phyloP scores from a whole-genome alignment of 805 yeast species.

The Cyberlindnera saturnus region DNA sequence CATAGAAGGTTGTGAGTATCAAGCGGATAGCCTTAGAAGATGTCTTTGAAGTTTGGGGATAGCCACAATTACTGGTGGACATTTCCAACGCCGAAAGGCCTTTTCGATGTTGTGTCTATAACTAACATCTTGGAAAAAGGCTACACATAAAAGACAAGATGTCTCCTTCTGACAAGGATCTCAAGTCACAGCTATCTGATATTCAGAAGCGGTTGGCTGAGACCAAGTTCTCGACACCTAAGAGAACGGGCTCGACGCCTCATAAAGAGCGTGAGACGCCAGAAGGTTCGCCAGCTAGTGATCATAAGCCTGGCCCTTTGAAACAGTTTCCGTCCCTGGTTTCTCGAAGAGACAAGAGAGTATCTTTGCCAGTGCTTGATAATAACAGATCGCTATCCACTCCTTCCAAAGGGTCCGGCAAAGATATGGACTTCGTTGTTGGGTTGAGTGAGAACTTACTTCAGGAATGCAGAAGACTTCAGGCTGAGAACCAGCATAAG shows the following conservation, averaged over 20 bases:
- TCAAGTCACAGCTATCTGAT: conserved; percentile 37
- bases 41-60: too few relatives aligned
- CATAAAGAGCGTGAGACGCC: conserved; percentile 9
- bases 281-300: conserved; percentile 2
- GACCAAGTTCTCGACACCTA: conserved; percentile 22
- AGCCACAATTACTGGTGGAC: neutral
- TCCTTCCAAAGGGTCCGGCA: conserved; percentile 30
- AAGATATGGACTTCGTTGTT: conserved; percentile 66
- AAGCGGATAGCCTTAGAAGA: too few relatives aligned
- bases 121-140: too few relatives aligned
- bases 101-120: too few relatives aligned
- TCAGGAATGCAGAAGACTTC: conserved; percentile 63
- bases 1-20: too few relatives aligned
- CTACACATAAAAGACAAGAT: neutral
- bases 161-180: conserved; percentile 25
- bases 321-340: conserved; percentile 15
- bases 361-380: conserved; percentile 22
- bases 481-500: conserved; percentile 54
- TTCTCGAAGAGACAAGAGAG: conserved; percentile 21
- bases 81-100: too few relatives aligned
- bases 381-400: conserved; percentile 15
- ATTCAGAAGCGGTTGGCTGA: conserved; percentile 34
- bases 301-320: conserved; percentile 5
- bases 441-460: conserved; percentile 69
- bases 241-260: conserved; percentile 7